Base-by-base conservation (phyloP, 345 rosid species). In the Erucastrum elatum region DNA sequence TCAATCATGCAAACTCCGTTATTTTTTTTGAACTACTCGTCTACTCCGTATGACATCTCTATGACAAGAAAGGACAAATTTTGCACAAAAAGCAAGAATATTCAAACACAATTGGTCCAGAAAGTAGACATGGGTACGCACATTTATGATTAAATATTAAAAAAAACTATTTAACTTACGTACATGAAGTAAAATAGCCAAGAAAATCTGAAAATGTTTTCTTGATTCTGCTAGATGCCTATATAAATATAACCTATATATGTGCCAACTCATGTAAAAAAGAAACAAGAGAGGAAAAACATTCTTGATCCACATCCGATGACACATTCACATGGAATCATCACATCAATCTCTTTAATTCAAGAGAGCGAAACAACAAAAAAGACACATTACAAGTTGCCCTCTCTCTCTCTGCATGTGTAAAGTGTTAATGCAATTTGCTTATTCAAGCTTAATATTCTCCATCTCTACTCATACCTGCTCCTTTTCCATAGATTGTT, bases 351-450 rank as follows among this genome's bases (percentile, higher is more conserved):
- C 80, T 80, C 76, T 70, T 75, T 70, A 58, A 70, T 70, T 55
- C 41, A 69, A 75, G 79, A 80, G 72, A 80, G 76, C 75, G 68
- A 64, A 80, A 70, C 55, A 80, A 75, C 77, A 80, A 75, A 65
- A 75, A 75, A 75, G 83, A 80, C 83, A 75, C 68, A 80, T 41
- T 62, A 75, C 83, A 75, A 80, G 68, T 80, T 80, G 83, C 55
- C 75, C 72, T 55, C 70, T 68, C 73, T 62, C 65, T 44, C 17
- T 0, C 74, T 80, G 79, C 83, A 80, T 75, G 79, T 80, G 75
- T 75, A 69, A 67, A 64, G 46, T 73, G 67, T 64, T 62, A 72
- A 41, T 72, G 73, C 68, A 60, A 72, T 62, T 68, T 62, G 75
- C 78, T 62, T 68, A 64, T 64, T 76, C 70, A 77, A 70, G 71